Percentiles rank a stretch among this genome's conserved stretches.
phyloP scores from a whole-genome alignment of 179 eudicot genomes.

The Silene coronaria region DNA sequence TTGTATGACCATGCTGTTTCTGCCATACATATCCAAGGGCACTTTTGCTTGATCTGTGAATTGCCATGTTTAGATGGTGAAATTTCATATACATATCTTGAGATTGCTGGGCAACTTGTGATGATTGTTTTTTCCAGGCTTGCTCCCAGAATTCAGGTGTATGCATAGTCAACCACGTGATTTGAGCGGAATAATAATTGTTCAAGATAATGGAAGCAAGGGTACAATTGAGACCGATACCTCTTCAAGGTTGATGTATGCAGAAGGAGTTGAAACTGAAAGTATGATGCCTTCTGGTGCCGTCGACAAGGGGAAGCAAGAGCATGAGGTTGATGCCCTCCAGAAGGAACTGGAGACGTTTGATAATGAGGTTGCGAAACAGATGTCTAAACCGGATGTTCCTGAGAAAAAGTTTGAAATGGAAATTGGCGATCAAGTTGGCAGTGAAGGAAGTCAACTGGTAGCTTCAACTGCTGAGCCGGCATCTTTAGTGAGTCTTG shows the following conservation, averaged over 20 bases:
- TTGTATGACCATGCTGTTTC: not conserved
- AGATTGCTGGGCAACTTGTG: slow-evolving; percentile 13
- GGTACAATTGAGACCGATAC: slow-evolving; percentile 26
- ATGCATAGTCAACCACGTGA: slow-evolving; percentile 51
- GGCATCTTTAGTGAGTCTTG: slow-evolving; percentile 21
- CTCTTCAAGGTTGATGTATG: slow-evolving; percentile 21
- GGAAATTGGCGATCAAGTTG: slow-evolving; percentile 24
- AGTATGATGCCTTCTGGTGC: slow-evolving; percentile 24
- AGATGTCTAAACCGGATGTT: slow-evolving; percentile 25
- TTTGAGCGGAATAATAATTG: slow-evolving; percentile 42
- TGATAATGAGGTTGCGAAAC: slow-evolving; percentile 23
- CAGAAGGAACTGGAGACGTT: slow-evolving; percentile 25
- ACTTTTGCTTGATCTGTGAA: not conserved
- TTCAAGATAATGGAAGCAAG: slow-evolving; percentile 27
- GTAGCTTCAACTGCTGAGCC: slow-evolving; percentile 25
- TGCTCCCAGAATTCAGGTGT: slow-evolving; percentile 47
- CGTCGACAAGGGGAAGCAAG: slow-evolving; percentile 21
- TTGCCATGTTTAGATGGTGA: not conserved
- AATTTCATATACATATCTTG: not conserved
- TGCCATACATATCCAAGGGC: not conserved
- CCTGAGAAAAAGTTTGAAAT: slow-evolving; percentile 23
- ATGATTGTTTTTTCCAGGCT: slow-evolving; percentile 40
- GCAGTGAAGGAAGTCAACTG: slow-evolving; percentile 29
- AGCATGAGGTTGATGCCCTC: slow-evolving; percentile 18
- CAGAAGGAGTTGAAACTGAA: slow-evolving; percentile 26